These are phyloP conservation scores for Biscogniauxia sp. DNA, from an alignment of 2,329 filamentous ascomycete genomes.

Conservation along the genomic window DNA sequence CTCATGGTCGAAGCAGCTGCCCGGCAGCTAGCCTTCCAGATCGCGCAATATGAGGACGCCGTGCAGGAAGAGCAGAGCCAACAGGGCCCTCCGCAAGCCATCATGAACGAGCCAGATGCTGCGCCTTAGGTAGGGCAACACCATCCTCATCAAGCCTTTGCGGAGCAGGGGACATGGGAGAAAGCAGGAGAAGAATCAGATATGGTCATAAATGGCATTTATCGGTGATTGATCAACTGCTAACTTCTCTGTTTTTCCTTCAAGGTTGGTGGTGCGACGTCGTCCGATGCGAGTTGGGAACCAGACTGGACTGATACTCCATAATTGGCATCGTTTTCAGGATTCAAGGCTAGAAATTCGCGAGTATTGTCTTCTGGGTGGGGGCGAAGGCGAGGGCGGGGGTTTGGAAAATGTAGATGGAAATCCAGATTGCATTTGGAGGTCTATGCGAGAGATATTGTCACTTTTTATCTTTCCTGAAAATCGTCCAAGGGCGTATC, in stretches of 20 bases:
- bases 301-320: background rate
- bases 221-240: background rate
- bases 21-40: constrained; percentile 52
- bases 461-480: too few relatives aligned
- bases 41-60: constrained; percentile 49
- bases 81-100: constrained; percentile 21
- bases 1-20: constrained; percentile 53
- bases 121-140: constrained; percentile 18
- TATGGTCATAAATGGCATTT: background rate
- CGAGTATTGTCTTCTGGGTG: too few relatives aligned
- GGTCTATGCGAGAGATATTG: too few relatives aligned
- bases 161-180: background rate
- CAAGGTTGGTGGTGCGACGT: background rate
- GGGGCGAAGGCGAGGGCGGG: too few relatives aligned
- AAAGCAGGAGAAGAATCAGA: background rate
- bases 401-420: too few relatives aligned
- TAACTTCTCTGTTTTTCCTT: background rate
- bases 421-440: too few relatives aligned
- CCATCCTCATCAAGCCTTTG: background rate
- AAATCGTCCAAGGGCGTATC: too few relatives aligned
- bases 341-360: too few relatives aligned
- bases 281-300: background rate
- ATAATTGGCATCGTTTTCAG: too few relatives aligned
- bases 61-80: constrained; percentile 31
- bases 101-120: constrained; percentile 28